Evolutionary conservation across 352 stramenopile species (phyloP), one percentile per base, ranked within the genome.

Genomic region (Phytopythium litorale): DNA sequence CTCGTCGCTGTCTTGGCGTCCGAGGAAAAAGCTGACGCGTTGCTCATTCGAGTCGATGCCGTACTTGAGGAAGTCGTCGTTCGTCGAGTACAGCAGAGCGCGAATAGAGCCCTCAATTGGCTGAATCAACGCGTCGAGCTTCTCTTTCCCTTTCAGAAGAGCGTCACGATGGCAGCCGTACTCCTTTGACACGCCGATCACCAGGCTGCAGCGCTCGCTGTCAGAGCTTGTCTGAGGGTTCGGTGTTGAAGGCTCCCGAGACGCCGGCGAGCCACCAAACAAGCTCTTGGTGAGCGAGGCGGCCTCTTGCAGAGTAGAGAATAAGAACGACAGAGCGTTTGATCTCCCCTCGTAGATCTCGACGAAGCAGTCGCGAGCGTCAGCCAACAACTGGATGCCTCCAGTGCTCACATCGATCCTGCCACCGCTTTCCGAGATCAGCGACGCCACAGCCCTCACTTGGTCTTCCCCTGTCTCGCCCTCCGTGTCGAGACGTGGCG

Each of bases 11-110:
- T 88, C 72, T 13, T 81, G 72, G 15, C 65, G 76, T 3, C 83
- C 83, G 12, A 94, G 60, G 25, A 91, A 88, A 54, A 94, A 94
- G 52, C 79, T 88, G 25, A 89, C 63, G 0, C 72, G 79, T 42
- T 92, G 79, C 6, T 72, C 62, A 40, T 72, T 64, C 1, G 75
- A 86, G 48, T 94, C 83, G 56, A 94, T 91, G 30, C 81, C 85
- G 63, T 89, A 92, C n/a, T 76, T 73, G 52, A 62, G 64, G 56
- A 94, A 86, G 19, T 89, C 75, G 25, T 85, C 71, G 21, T 86
- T 78, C 64, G 84, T 79, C 13, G 79, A 80, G n/a, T 77, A 80
- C 46, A 94, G 65, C 32, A 91, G 64, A 33, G 70, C 72, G 16
- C 74, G 70, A 32, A 92, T 60, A 6, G 65, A 72, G 12, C 7